phyloP scores from a whole-genome alignment of 2,329 filamentous ascomycete species.

The Phyllosticta capitalensis region DNA sequence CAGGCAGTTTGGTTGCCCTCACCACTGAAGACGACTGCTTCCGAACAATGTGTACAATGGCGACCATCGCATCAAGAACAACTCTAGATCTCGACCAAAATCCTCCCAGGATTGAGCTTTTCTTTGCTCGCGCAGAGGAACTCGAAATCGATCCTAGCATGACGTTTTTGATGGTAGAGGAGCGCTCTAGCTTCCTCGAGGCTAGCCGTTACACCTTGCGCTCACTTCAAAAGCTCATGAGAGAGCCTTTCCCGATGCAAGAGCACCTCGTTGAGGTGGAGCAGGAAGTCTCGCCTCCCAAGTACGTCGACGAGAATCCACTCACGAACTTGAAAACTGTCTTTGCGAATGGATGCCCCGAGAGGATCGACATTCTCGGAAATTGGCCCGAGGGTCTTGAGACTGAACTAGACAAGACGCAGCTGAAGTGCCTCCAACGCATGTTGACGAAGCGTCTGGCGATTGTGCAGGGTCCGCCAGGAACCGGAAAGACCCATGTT shows the following conservation, averaged over 20 bases:
- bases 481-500: conserved; percentile 72
- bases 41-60: conserved; percentile 55
- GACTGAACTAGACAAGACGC: conserved; percentile 57
- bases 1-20: conserved; percentile 47
- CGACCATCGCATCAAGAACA: conserved; percentile 61
- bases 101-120: conserved; percentile 66
- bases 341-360: conserved; percentile 23
- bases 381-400: conserved; percentile 41
- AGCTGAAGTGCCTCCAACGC: conserved; percentile 55
- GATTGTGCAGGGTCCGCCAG: conserved; percentile 76
- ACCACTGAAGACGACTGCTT: conserved; percentile 53
- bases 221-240: conserved; percentile 57
- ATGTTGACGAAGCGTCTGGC: conserved; percentile 65
- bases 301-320: conserved; percentile 43
- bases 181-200: conserved; percentile 66
- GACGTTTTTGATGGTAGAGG: conserved; percentile 72
- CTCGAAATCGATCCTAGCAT: conserved; percentile 58
- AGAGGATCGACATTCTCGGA: conserved; percentile 45
- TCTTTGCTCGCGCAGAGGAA: conserved; percentile 54
- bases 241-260: conserved; percentile 52
- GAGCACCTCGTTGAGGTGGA: conserved; percentile 50
- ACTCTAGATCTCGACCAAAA: conserved; percentile 53
- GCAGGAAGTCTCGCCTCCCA: conserved; percentile 38
- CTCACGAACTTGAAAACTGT: conserved; percentile 41
- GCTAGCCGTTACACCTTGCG: conserved; percentile 62